phyloP scores from a whole-genome alignment of 441 rosid genomes.

The Populus tomentosa region DNA sequence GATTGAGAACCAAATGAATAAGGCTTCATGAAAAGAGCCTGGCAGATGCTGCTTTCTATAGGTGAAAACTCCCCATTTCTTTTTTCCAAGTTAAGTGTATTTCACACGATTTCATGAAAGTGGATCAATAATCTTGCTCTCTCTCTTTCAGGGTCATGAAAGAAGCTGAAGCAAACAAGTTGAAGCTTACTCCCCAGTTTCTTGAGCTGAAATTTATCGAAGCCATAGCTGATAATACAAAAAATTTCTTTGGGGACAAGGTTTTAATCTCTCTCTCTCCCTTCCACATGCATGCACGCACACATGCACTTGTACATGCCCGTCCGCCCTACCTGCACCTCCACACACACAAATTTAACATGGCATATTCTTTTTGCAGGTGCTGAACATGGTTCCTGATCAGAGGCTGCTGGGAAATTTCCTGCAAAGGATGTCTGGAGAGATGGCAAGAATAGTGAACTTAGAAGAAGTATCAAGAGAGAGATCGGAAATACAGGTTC shows the following conservation, averaged over 20 bases:
- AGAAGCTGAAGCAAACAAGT: slow-evolving; percentile 92
- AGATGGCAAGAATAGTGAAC: slow-evolving; percentile 19
- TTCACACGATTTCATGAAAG: not conserved
- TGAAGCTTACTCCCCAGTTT: slow-evolving; percentile 83
- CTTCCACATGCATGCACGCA: slow-evolving; percentile 1
- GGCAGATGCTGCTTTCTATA: slow-evolving; percentile 66
- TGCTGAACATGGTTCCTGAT: slow-evolving; percentile 79
- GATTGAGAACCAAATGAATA: slow-evolving; percentile 73
- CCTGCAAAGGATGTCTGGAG: slow-evolving; percentile 39
- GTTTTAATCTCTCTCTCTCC: slow-evolving; percentile 27
- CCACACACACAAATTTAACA: not conserved
- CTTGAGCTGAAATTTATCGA: slow-evolving; percentile 81
- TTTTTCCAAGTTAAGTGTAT: not conserved
- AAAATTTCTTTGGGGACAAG: slow-evolving; percentile 88
- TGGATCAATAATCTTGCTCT: slow-evolving; percentile 1
- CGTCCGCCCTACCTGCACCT: not conserved
- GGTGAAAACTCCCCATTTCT: slow-evolving; percentile 30
- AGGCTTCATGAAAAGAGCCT: slow-evolving; percentile 66
- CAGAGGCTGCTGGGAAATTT: slow-evolving; percentile 85
- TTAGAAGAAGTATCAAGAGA: not conserved
- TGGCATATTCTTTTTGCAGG: slow-evolving; percentile 32
- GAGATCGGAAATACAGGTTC: no score
- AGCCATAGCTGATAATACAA: slow-evolving; percentile 77
- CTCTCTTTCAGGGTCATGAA: slow-evolving; percentile 41
- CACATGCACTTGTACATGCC: not conserved